Evolutionary conservation across 441 rosid genomes (phyloP).

Genomic region (Gossypium gossypioides): DNA sequence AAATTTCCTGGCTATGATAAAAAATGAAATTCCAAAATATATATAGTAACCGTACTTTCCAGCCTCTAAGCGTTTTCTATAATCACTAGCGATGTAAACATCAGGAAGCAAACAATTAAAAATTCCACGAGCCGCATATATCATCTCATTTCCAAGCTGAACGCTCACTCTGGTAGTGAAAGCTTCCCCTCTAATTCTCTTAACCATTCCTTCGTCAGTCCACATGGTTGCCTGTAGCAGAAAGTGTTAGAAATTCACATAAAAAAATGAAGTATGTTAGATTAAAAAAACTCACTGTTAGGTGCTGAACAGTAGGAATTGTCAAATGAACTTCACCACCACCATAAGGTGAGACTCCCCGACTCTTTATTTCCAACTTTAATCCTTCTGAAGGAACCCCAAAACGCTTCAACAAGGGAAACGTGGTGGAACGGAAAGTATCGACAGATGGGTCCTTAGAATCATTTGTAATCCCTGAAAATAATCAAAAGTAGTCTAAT

Average conservation of each 20-base stretch:
- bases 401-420: constrained; percentile 60
- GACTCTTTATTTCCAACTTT: constrained; percentile 56
- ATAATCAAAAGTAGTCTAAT: neutral
- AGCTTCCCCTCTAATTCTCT: constrained; percentile 73
- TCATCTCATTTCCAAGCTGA: constrained; percentile 71
- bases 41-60: constrained; percentile 53
- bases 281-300: constrained; percentile 29
- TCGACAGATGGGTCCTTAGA: constrained; percentile 64
- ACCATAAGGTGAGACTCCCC: constrained; percentile 70
- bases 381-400: constrained; percentile 74
- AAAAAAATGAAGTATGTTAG: neutral
- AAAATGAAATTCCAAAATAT: neutral
- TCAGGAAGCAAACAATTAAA: constrained; percentile 75
- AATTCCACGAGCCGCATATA: constrained; percentile 79
- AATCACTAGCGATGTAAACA: constrained; percentile 68
- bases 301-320: constrained; percentile 47
- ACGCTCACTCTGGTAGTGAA: constrained; percentile 61
- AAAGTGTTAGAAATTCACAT: neutral
- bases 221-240: constrained; percentile 52
- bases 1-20: neutral
- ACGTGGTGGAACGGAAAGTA: constrained; percentile 59
- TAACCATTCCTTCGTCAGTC: constrained; percentile 83
- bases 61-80: constrained; percentile 55
- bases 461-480: constrained; percentile 76
- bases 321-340: constrained; percentile 75